Evolutionary conservation across 2,329 filamentous ascomycete genomes (phyloP).

Genomic region (Nothophoma quercina): DNA sequence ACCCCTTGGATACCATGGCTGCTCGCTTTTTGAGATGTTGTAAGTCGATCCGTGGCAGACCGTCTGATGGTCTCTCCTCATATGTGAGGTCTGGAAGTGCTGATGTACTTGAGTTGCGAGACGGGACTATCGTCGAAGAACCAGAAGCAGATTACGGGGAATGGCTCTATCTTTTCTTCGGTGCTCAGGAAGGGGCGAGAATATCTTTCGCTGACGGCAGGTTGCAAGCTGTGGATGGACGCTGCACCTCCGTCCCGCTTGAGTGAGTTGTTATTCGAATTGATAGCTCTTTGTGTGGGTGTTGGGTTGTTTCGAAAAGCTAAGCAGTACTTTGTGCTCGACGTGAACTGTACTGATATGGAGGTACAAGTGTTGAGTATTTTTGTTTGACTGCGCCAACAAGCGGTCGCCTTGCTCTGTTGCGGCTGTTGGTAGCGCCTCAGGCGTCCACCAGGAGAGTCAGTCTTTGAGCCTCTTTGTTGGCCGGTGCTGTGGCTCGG

Average conservation of each 20-base stretch:
- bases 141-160: too few species aligned
- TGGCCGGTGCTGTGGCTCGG: constrained; percentile 10
- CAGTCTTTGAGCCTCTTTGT: not conserved
- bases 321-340: not conserved
- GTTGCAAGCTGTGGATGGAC: too few species aligned
- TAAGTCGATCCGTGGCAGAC: too few species aligned
- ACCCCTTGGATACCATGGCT: too few species aligned
- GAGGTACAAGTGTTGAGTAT: not conserved
- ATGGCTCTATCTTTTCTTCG: too few species aligned
- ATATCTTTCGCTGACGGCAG: too few species aligned
- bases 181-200: too few species aligned
- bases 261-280: not conserved
- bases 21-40: too few species aligned
- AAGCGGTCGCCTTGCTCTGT: not conserved
- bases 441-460: constrained; percentile 1
- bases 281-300: not conserved
- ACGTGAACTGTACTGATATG: not conserved
- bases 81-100: too few species aligned
- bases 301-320: not conserved
- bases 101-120: too few species aligned
- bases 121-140: too few species aligned
- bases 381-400: constrained; percentile 1
- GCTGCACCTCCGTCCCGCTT: not conserved
- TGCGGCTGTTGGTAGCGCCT: not conserved
- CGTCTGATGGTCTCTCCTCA: too few species aligned